A percentile compares a stretch with the other conserved stretches of the same genome.
phyloP scores from a whole-genome alignment of 768 basidiomycete genomes.

The Trametes coccinea region DNA sequence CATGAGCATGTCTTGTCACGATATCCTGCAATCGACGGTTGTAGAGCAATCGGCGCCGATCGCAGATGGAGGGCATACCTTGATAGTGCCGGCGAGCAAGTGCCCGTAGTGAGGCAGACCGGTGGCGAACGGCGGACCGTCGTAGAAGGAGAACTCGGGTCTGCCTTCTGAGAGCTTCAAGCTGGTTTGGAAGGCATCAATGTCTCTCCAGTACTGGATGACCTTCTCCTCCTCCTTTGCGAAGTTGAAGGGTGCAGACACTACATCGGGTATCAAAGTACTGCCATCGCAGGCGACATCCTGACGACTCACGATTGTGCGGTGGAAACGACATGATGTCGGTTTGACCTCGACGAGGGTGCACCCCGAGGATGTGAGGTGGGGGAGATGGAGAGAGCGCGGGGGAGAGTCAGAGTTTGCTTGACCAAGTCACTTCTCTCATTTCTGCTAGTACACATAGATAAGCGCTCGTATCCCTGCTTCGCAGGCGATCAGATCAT shows the following conservation, averaged over 20 bases:
- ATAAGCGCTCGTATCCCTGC: slow-evolving; percentile 9
- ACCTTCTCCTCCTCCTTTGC: slow-evolving; percentile 90
- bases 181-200: slow-evolving; percentile 96
- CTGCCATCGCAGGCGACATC: neutral
- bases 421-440: slow-evolving; percentile 9
- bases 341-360: neutral
- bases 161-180: slow-evolving; percentile 89
- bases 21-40: slow-evolving; percentile 67
- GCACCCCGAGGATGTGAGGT: neutral
- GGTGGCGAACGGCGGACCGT: slow-evolving; percentile 96
- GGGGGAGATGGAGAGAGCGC: neutral
- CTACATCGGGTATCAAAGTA: slow-evolving; percentile 39
- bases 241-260: slow-evolving; percentile 78
- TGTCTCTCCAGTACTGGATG: slow-evolving; percentile 88
- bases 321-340: slow-evolving; percentile 31
- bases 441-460: slow-evolving; percentile 4
- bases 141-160: slow-evolving; percentile 93
- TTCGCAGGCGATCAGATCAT: slow-evolving; percentile 18
- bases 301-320: slow-evolving; percentile 29
- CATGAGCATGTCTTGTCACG: slow-evolving; percentile 93
- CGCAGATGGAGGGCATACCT: slow-evolving; percentile 48
- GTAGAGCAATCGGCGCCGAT: slow-evolving; percentile 13
- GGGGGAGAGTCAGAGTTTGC: slow-evolving; percentile 7
- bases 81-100: slow-evolving; percentile 89
- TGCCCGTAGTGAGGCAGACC: slow-evolving; percentile 97